Evolutionary conservation across 2,329 filamentous ascomycete species (phyloP), one percentile per base, ranked within the genome.

Genomic region (Calonectria honghensis): DNA sequence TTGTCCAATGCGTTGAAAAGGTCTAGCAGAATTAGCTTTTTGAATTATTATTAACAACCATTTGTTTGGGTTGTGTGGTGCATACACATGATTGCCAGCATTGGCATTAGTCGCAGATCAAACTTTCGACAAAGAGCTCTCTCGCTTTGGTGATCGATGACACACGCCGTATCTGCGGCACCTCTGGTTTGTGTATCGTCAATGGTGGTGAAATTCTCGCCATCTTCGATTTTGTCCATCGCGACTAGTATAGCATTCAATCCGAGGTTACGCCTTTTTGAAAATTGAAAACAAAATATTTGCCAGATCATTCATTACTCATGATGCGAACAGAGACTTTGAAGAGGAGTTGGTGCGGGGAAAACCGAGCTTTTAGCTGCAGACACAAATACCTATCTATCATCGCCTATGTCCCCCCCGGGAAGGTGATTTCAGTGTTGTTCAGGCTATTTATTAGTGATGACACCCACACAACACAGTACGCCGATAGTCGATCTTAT

Each of bases 61-160:
- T 27, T n/a, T 9, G 24, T 39, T 37, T 6, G 32, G 6, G 11
- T 7, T 61, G 3, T 2, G 14, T 41, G 3, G 57, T 6, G 29
- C 57, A 6, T 27, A 85, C 84, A 91, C 90, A 92, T 91, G 31
- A 90, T 50, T 29, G 90, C 89, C 65, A 91, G 79, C 4, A 91
- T 86, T 2, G 90, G 90, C 75, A 91, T 79, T 13, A 91, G 81
- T 27, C 89, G 88, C 27, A 89, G 80, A 79, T 91, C 90, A 72
- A 91, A 89, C 81, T 90, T 91, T 81, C 88, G 86, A 76, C 88
- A 89, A 9, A 91, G 83, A 0, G 85, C 85, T 29, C 85, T 85
- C 82, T 91, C 90, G 18, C 89, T 88, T 9, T 81, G 84, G n/a
- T 84, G 84, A 73, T 85, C 83, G 20, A 86, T 59, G 48, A 85